Conservation (phyloP, 2,329 filamentous ascomycete genomes). For the Lasiodiplodia citricola region DNA sequence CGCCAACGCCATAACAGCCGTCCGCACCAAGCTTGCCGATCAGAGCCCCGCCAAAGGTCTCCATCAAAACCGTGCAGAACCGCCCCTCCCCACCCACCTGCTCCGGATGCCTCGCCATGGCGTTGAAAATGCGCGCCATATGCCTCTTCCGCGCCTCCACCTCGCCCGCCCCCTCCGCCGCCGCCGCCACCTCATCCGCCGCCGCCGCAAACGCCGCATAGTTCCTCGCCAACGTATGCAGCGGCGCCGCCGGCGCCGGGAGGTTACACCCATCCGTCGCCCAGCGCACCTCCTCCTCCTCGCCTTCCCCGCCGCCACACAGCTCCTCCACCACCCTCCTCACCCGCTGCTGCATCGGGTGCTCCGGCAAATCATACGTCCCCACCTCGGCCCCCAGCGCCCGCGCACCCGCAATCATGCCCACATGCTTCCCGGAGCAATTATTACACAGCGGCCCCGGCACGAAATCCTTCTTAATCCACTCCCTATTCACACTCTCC, state of each 20-base stretch:
- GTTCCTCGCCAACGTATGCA: constrained; percentile 43
- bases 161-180: not conserved
- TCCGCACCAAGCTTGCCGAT: constrained; percentile 58
- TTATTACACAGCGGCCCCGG: constrained; percentile 52
- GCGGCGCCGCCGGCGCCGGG: constrained; percentile 51
- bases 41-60: constrained; percentile 42
- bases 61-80: constrained; percentile 56
- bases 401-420: constrained; percentile 53
- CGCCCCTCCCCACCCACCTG: constrained; percentile 53
- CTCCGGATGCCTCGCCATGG: constrained; percentile 52
- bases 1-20: constrained; percentile 54
- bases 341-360: constrained; percentile 43
- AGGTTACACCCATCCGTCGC: constrained; percentile 56
- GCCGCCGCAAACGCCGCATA: constrained; percentile 48
- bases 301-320: constrained; percentile 31
- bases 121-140: constrained; percentile 47
- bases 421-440: constrained; percentile 57
- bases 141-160: constrained; percentile 29
- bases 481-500: constrained; percentile 42
- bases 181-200: constrained; percentile 29
- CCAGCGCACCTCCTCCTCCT: constrained; percentile 42
- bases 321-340: constrained; percentile 37
- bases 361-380: constrained; percentile 40
- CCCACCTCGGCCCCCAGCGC: constrained; percentile 39
- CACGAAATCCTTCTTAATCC: constrained; percentile 47